phyloP scores from a whole-genome alignment of 2,329 filamentous ascomycete genomes.

The Grosmannia huntii region DNA sequence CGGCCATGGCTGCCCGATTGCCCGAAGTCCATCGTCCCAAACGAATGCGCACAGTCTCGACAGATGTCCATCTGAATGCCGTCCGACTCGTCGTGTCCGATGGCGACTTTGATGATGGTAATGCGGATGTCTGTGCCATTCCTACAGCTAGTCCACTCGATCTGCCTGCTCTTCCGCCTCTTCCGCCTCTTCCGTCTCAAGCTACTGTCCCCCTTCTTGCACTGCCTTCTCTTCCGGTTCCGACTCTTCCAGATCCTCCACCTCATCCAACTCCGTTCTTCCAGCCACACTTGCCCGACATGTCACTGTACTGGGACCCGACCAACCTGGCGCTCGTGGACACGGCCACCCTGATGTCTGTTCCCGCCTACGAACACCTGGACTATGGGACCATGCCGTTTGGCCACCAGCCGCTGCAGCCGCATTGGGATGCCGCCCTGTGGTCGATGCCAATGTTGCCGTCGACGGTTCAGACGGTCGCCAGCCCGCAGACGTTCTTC shows the following conservation, averaged over 20 bases:
- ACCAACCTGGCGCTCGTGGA: neutral
- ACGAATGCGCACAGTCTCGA: conserved; percentile 1
- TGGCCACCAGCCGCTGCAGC: neutral
- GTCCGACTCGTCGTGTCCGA: neutral
- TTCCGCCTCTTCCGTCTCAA: no score
- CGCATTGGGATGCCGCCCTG: neutral
- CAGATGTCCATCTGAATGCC: neutral
- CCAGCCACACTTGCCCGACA: neutral
- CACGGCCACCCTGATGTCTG: neutral
- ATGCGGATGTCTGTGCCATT: neutral
- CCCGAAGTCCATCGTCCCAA: conserved; percentile 6
- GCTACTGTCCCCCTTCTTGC: no score
- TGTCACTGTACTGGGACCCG: neutral
- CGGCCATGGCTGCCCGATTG: neutral
- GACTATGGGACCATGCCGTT: neutral
- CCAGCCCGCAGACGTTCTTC: neutral
- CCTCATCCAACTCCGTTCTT: neutral
- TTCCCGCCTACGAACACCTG: no score
- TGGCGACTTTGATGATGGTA: neutral
- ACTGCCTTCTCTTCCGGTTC: neutral
- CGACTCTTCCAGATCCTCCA: neutral
- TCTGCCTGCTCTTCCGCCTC: no score
- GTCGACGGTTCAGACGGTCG: no score
- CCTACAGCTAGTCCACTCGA: neutral
- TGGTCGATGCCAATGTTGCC: no score